Conservation (phyloP, 2,329 filamentous ascomycete genomes). For the Penicillium sp. region DNA sequence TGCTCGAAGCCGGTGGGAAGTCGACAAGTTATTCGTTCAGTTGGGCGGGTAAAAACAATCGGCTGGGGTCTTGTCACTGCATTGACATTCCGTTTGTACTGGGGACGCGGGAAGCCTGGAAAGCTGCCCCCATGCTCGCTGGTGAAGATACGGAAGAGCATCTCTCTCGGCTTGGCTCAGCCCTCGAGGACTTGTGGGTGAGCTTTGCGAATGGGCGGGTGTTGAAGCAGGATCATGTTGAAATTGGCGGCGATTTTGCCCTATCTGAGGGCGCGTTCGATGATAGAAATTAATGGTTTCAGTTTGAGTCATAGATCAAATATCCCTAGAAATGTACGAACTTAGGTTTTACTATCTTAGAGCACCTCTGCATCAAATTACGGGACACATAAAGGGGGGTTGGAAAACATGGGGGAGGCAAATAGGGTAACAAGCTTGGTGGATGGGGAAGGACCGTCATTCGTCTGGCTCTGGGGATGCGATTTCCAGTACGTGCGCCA, state of each 20-base stretch:
- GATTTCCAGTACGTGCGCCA: no score
- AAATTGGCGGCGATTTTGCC: not conserved
- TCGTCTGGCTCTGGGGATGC: no score
- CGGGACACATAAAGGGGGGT: no score
- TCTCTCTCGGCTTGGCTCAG: not conserved
- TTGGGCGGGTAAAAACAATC: not conserved
- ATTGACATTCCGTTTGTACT: slow-evolving; percentile 9
- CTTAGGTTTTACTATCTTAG: no score
- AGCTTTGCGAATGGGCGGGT: slow-evolving; percentile 1
- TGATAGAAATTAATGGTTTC: not conserved
- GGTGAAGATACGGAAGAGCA: not conserved
- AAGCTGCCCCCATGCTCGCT: slow-evolving; percentile 5
- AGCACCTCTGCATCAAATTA: no score
- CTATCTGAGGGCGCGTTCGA: not conserved
- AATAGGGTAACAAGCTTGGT: no score
- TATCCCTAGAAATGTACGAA: no score
- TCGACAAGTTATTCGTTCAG: slow-evolving; percentile 5
- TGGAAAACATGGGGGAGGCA: no score
- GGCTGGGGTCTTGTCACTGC: slow-evolving; percentile 1
- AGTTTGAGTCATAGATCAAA: not conserved
- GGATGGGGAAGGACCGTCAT: no score
- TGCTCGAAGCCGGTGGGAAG: slow-evolving; percentile 1
- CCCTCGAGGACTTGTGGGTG: slow-evolving; percentile 5
- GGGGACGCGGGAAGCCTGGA: slow-evolving; percentile 1
- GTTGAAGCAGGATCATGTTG: slow-evolving; percentile 1